Evolutionary conservation across 176 grass and related monocot genomes (phyloP), one percentile per base, ranked within the genome.

Genomic region (Oryza meyeriana): DNA sequence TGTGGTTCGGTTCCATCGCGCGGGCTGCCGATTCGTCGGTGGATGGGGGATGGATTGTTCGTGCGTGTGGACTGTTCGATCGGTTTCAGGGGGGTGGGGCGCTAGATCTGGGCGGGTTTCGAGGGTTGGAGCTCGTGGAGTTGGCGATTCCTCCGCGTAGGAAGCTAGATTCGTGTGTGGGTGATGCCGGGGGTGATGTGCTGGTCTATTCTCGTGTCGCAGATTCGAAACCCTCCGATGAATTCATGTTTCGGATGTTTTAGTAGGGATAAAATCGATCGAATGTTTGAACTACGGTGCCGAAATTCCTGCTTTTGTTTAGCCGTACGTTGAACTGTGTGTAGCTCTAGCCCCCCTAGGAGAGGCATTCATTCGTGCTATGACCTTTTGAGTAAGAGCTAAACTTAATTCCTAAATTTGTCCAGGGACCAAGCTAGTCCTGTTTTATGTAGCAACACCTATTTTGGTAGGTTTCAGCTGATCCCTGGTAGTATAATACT

Each of bases 51-150:
- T 55, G 18, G 18, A 20, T 55, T 7, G 2, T 25, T 1, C 22
- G 31, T n/a, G 30, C n/a, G 59, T 29, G 17, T 73, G 36, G n/a
- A 68, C 8, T 42, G 45, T 31, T 20, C 64, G 36, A 27, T 75
- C 12, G n/a, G 8, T 65, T 72, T 13, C n/a, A 8, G 44, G 9
- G n/a, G 31, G 11, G 35, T 28, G 27, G 2, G 71, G 6, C 14
- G 29, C 27, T 87, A 81, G 85, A 87, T 81, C 85, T 87, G 71
- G 39, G 45, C 1, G 10, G 7, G 18, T 27, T 45, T 67, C 31
- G 10, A 4, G 8, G 33, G 10, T 3, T 12, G 6, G 35, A 31
- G 28, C 6, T 58, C 31, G 28, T 10, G 17, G 28, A 0, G 18
- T 34, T 9, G 6, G 28, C 4, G 18, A 10, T 66, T 66, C 66